A percentile compares a stretch with the other conserved stretches of the same genome.
Evolutionary conservation across 176 grass and related monocot genomes (phyloP).

Genomic region (Rhynchospora tenuis): DNA sequence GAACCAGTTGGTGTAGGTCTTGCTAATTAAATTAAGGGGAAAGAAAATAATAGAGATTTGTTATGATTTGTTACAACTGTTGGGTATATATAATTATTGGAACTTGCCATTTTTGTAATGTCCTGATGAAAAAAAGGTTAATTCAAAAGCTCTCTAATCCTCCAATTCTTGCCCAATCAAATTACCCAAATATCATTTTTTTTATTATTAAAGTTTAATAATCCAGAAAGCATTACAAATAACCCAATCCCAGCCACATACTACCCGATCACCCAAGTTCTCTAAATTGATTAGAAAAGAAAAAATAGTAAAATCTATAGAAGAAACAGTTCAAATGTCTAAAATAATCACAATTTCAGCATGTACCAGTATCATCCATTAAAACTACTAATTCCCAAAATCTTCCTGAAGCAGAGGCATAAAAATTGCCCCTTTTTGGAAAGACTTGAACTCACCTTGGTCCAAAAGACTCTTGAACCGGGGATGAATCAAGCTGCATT

Average conservation of each 20-base stretch:
- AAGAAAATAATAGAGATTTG: constrained; percentile 1
- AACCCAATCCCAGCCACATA: not conserved
- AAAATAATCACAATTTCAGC: not conserved
- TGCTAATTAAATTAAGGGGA: not conserved
- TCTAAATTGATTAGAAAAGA: not conserved
- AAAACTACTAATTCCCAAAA: not conserved
- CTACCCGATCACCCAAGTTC: no score
- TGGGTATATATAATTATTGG: constrained; percentile 2
- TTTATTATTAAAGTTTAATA: no score
- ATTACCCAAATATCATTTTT: not conserved
- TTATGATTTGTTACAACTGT: not conserved
- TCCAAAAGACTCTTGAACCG: constrained; percentile 39
- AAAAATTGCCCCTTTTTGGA: not conserved
- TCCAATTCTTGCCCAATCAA: not conserved
- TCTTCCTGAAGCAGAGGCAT: not conserved
- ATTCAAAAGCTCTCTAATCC: not conserved
- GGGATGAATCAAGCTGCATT: constrained; percentile 83
- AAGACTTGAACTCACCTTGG: constrained; percentile 41
- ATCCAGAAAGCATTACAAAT: not conserved
- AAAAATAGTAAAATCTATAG: not conserved
- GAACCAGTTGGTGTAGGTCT: not conserved
- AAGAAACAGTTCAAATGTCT: not conserved
- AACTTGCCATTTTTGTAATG: constrained; percentile 3
- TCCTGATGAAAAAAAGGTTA: not conserved
- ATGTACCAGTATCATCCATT: not conserved